Percentiles rank a stretch among this genome's conserved stretches.
Conservation (phyloP, 1,139 yeast species). For the Yamadazyma dendronema region DNA sequence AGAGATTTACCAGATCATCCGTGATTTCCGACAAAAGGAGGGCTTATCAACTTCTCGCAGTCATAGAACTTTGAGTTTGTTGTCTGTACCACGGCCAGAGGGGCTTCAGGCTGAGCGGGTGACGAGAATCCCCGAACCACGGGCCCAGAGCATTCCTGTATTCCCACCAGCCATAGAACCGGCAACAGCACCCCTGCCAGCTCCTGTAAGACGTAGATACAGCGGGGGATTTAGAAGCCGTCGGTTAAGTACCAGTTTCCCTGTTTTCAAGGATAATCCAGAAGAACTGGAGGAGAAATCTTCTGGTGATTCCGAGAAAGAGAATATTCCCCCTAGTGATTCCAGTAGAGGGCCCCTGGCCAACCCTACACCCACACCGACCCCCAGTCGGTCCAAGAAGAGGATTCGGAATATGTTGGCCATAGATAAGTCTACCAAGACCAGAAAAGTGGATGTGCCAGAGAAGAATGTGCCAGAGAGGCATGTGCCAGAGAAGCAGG, state of each 20-base stretch:
- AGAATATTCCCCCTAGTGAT: slow-evolving; percentile 4
- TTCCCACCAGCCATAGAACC: background rate
- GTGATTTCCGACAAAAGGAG: slow-evolving; percentile 10
- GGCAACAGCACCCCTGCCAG: background rate
- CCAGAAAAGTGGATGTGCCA: background rate
- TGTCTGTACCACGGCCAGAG: too few relatives aligned
- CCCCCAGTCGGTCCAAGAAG: background rate
- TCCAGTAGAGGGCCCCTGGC: background rate
- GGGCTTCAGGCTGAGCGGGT: too few relatives aligned
- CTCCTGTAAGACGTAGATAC: background rate
- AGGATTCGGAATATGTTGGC: background rate
- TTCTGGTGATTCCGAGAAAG: background rate
- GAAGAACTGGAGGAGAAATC: background rate
- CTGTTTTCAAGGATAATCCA: background rate
- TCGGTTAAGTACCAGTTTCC: background rate
- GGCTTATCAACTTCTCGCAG: too few relatives aligned
- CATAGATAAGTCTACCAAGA: background rate
- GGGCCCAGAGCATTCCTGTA: too few relatives aligned
- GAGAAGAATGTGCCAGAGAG: too few relatives aligned
- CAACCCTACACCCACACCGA: background rate
- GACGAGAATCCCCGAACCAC: too few relatives aligned
- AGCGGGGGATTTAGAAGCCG: background rate
- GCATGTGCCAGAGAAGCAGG: too few relatives aligned
- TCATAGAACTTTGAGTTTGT: too few relatives aligned
- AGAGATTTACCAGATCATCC: slow-evolving; percentile 11